A percentile compares a stretch with the other conserved stretches of the same genome.
Conservation (phyloP, 208 protist species). For the Acanthamoeba castellanii region DNA sequence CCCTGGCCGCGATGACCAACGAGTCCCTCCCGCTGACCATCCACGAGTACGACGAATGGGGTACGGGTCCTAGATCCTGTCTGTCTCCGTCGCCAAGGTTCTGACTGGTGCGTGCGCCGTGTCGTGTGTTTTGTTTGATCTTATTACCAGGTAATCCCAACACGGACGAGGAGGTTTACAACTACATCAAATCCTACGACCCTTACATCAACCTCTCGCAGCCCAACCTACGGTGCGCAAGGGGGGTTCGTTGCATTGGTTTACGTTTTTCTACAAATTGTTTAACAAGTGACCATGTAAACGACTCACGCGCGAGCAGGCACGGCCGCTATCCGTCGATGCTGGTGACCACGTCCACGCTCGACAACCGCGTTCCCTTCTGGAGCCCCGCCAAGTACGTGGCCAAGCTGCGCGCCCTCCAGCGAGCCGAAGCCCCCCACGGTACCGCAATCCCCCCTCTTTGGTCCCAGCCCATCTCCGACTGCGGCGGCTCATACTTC, state of each 20-base stretch:
- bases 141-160: slow-evolving; percentile 61
- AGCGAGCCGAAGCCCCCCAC: neutral
- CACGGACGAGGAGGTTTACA: neutral
- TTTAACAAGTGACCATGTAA: no score
- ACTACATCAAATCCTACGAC: slow-evolving; percentile 69
- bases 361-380: slow-evolving; percentile 70
- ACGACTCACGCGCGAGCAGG: neutral
- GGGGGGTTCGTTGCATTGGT: neutral
- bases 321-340: slow-evolving; percentile 23
- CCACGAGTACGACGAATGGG: slow-evolving; percentile 82
- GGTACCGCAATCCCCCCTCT: no score
- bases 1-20: slow-evolving; percentile 76
- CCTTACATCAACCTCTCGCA: slow-evolving; percentile 77
- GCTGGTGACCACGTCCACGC: slow-evolving; percentile 39
- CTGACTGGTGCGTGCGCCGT: neutral
- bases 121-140: neutral
- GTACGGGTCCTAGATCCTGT: neutral
- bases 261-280: no score
- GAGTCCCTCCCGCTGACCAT: slow-evolving; percentile 72
- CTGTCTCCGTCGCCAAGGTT: neutral
- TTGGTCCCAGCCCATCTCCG: no score
- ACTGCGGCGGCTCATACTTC: neutral
- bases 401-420: slow-evolving; percentile 68
- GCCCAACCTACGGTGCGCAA: neutral
- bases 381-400: slow-evolving; percentile 77